A percentile compares a stretch with the other conserved stretches of the same genome.
Conservation (phyloP, 352 stramenopile genomes). For the Phytopythium litorale region DNA sequence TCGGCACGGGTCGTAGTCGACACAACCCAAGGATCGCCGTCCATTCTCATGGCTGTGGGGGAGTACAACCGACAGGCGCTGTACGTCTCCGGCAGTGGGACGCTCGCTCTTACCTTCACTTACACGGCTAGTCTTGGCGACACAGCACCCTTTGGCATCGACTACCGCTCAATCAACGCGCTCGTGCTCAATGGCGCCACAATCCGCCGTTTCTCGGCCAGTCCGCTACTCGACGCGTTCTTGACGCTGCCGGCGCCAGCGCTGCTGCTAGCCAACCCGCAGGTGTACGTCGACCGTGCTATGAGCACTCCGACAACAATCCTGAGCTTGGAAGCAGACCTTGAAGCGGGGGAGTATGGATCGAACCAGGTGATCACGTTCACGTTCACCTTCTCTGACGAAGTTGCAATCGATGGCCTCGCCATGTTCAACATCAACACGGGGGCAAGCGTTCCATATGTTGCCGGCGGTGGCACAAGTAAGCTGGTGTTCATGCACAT, state of each 20-base stretch:
- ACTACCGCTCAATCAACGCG: constrained; percentile 46
- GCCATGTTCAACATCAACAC: constrained; percentile 61
- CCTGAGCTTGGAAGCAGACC: constrained; percentile 37
- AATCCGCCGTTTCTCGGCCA: constrained; percentile 51
- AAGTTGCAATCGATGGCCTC: constrained; percentile 55
- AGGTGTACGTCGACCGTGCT: constrained; percentile 47
- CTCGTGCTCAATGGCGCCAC: constrained; percentile 57
- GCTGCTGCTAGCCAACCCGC: constrained; percentile 32
- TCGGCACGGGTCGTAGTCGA: constrained; percentile 53
- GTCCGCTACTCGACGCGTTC: constrained; percentile 48
- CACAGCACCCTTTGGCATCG: constrained; percentile 29
- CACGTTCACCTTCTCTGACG: constrained; percentile 66
- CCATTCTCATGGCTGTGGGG: constrained; percentile 50
- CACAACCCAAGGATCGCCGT: constrained; percentile 45
- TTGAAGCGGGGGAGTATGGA: constrained; percentile 52
- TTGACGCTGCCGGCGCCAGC: constrained; percentile 43
- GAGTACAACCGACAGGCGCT: constrained; percentile 58
- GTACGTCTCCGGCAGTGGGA: constrained; percentile 53
- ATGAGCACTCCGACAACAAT: constrained; percentile 41
- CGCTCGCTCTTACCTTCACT: constrained; percentile 47
- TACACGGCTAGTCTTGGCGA: constrained; percentile 71
- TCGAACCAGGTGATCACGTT: constrained; percentile 71
- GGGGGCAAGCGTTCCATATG: constrained; percentile 47
- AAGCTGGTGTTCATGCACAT: constrained; percentile 71
- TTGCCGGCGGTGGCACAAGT: constrained; percentile 42